Conservation (phyloP, 202 grass and related monocot genomes). For the Alloteropsis angusta region DNA sequence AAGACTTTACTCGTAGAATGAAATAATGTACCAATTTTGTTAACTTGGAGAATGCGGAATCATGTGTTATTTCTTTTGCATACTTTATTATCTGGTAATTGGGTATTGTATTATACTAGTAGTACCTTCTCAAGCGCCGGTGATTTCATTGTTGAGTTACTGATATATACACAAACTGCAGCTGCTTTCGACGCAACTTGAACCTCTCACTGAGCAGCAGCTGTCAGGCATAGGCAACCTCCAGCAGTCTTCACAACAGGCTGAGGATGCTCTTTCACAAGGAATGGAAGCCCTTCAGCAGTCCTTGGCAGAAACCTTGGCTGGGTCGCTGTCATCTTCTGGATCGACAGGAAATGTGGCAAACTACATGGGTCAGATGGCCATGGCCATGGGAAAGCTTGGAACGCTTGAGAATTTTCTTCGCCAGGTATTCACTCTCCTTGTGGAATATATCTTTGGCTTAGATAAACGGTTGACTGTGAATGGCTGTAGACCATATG, state of each 20-base stretch:
- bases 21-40: not conserved
- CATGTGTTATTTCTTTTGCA: not conserved
- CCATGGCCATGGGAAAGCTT: conserved; percentile 98
- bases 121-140: not conserved
- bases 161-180: conserved; percentile 40
- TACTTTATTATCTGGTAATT: not conserved
- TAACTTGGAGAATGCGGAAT: not conserved
- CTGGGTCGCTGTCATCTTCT: conserved; percentile 72
- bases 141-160: conserved; percentile 3
- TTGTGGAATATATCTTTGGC: not conserved
- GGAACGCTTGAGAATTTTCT: conserved; percentile 92
- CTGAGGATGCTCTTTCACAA: conserved; percentile 96
- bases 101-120: not conserved
- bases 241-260: conserved; percentile 93
- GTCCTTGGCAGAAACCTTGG: conserved; percentile 90
- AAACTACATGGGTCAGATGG: conserved; percentile 99
- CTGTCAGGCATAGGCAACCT: conserved; percentile 73
- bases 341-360: conserved; percentile 87
- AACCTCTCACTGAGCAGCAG: conserved; percentile 92
- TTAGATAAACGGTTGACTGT: too few relatives aligned
- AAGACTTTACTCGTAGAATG: not conserved
- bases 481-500: too few relatives aligned
- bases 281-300: conserved; percentile 98
- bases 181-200: conserved; percentile 83
- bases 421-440: conserved; percentile 51